Conservation (phyloP, 1,284 basidiomycete genomes). For the Ganoderma resinaceum region DNA sequence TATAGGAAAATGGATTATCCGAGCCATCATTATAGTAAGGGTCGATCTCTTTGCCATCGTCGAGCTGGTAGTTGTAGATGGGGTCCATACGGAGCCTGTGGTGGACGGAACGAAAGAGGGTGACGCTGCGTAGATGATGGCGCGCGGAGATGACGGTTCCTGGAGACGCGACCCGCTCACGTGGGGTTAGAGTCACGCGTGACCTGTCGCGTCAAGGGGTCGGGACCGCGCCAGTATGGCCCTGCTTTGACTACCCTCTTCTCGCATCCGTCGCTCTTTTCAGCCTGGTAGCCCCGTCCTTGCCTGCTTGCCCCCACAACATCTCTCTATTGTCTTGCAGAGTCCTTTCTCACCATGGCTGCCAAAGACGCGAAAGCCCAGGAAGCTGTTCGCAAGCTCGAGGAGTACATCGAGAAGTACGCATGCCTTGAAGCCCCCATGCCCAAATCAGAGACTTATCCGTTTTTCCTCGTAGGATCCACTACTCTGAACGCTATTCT, state of each 20-base stretch:
- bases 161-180: conserved; percentile 28
- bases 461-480: conserved; percentile 59
- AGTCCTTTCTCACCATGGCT: conserved; percentile 27
- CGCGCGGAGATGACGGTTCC: too few relatives aligned
- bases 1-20: conserved; percentile 1
- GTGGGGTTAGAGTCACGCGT: conserved; percentile 29
- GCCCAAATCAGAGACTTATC: conserved; percentile 24
- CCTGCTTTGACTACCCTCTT: conserved; percentile 5
- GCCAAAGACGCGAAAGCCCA: conserved; percentile 35
- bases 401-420: conserved; percentile 60
- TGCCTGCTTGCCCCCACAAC: neutral
- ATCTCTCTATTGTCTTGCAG: neutral
- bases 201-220: conserved; percentile 30
- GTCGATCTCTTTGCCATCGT: neutral
- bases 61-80: neutral
- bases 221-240: conserved; percentile 6
- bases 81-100: neutral
- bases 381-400: conserved; percentile 53
- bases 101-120: neutral
- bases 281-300: neutral
- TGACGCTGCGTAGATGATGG: neutral
- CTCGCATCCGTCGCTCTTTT: conserved; percentile 12
- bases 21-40: neutral
- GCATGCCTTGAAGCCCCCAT: conserved; percentile 19
- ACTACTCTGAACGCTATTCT: conserved; percentile 85